Percentiles rank a stretch among this genome's conserved stretches.
Conservation (phyloP, 2,329 filamentous ascomycete genomes). For the Phaeosphaeria sp. region DNA sequence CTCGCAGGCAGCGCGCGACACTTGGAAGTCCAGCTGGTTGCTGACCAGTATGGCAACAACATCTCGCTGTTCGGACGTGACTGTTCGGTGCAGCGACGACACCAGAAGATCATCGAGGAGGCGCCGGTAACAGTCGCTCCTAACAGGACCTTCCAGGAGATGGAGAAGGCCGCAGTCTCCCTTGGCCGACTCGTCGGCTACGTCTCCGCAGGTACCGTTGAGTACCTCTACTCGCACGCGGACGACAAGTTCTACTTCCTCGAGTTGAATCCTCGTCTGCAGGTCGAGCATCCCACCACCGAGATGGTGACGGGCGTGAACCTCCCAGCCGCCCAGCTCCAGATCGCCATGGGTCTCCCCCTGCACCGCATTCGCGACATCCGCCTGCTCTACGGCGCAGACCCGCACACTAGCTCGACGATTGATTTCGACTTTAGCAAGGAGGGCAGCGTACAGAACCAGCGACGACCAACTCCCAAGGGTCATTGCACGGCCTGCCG, state of each 20-base stretch:
- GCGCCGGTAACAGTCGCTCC: conserved; percentile 97
- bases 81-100: conserved; percentile 96
- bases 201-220: conserved; percentile 97
- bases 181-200: conserved; percentile 95
- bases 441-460: conserved; percentile 80
- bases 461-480: conserved; percentile 90
- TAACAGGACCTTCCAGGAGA: conserved; percentile 84
- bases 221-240: conserved; percentile 97
- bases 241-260: conserved; percentile 99
- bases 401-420: conserved; percentile 82
- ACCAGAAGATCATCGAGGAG: conserved; percentile 99
- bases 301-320: conserved; percentile 99
- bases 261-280: conserved; percentile 96
- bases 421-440: conserved; percentile 98
- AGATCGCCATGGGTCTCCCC: conserved; percentile 98
- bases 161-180: conserved; percentile 96
- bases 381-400: conserved; percentile 91
- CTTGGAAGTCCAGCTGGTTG: conserved; percentile 95
- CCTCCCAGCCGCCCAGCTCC: conserved; percentile 93
- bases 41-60: conserved; percentile 99
- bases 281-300: conserved; percentile 98
- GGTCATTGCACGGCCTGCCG: conserved; percentile 98
- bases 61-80: conserved; percentile 98
- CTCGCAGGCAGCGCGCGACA: conserved; percentile 94
- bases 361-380: conserved; percentile 96